These are phyloP conservation scores for Colletotrichum ledebouriae DNA, from an alignment of 2,329 filamentous ascomycete species.

Conservation along the genomic window DNA sequence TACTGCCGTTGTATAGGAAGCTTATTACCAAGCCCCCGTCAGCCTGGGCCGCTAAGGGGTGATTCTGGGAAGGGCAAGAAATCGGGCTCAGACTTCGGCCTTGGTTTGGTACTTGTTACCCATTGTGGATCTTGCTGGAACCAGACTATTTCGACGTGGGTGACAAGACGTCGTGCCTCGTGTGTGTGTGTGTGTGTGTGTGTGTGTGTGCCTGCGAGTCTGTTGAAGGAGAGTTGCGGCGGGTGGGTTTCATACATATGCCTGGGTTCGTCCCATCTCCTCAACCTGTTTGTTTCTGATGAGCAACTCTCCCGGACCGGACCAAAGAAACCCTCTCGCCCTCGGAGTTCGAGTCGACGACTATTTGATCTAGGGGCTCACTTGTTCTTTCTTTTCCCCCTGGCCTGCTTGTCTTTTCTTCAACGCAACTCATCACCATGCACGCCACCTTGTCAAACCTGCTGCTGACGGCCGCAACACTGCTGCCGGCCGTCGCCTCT, in stretches of 20 bases:
- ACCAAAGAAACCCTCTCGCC: background rate
- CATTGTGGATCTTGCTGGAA: slow-evolving; percentile 25
- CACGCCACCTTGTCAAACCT: slow-evolving; percentile 38
- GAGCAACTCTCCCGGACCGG: slow-evolving; percentile 8
- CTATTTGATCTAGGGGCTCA: slow-evolving; percentile 11
- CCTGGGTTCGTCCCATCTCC: slow-evolving; percentile 38
- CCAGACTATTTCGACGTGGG: slow-evolving; percentile 11
- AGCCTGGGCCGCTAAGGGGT: background rate
- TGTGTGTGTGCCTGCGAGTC: background rate
- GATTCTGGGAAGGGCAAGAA: background rate
- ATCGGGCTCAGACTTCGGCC: slow-evolving; percentile 14
- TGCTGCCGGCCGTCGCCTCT: slow-evolving; percentile 27
- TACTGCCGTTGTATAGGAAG: slow-evolving; percentile 36
- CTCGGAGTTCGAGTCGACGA: slow-evolving; percentile 5
- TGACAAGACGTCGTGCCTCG: background rate
- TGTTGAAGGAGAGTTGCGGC: slow-evolving; percentile 13
- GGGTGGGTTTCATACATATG: slow-evolving; percentile 31
- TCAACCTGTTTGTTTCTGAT: background rate
- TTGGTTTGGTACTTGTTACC: slow-evolving; percentile 14
- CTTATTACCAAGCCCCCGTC: slow-evolving; percentile 36
- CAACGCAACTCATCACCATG: slow-evolving; percentile 9
- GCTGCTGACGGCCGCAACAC: slow-evolving; percentile 32
- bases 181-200: background rate
- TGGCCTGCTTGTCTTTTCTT: background rate
- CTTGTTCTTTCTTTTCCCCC: slow-evolving; percentile 3